Conservation (phyloP, 352 stramenopile genomes). For the Pythium aquatile region DNA sequence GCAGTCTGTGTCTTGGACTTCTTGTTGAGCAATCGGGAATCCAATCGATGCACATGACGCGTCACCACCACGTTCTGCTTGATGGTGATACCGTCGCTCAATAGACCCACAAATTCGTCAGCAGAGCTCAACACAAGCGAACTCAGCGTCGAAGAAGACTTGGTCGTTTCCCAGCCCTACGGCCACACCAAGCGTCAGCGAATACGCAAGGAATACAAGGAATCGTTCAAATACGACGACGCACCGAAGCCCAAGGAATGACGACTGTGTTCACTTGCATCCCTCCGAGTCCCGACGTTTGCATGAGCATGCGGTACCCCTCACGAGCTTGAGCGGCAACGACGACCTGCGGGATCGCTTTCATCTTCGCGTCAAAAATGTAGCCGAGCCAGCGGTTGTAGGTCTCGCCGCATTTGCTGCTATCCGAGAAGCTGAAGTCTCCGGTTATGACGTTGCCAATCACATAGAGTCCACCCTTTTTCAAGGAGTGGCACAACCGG, state of each 20-base stretch:
- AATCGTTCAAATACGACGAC: not conserved
- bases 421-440: constrained; percentile 33
- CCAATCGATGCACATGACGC: constrained; percentile 43
- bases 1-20: constrained; percentile 9
- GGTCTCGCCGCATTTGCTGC: constrained; percentile 31
- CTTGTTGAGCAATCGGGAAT: constrained; percentile 41
- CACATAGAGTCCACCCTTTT: constrained; percentile 80
- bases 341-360: constrained; percentile 64
- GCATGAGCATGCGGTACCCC: constrained; percentile 67
- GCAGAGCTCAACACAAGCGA: constrained; percentile 9
- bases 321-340: constrained; percentile 40
- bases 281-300: constrained; percentile 62
- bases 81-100: constrained; percentile 51
- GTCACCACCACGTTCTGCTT: constrained; percentile 61
- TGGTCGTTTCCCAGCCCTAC: not conserved
- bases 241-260: constrained; percentile 46
- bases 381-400: constrained; percentile 42
- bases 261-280: constrained; percentile 80
- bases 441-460: constrained; percentile 56
- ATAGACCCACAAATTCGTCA: constrained; percentile 43
- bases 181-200: not conserved
- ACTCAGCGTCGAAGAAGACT: not conserved
- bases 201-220: not conserved
- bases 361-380: constrained; percentile 50
- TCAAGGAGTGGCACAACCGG: constrained; percentile 69